Evolutionary conservation across 1,139 yeast species (phyloP).

Genomic region (Pichia sp.): DNA sequence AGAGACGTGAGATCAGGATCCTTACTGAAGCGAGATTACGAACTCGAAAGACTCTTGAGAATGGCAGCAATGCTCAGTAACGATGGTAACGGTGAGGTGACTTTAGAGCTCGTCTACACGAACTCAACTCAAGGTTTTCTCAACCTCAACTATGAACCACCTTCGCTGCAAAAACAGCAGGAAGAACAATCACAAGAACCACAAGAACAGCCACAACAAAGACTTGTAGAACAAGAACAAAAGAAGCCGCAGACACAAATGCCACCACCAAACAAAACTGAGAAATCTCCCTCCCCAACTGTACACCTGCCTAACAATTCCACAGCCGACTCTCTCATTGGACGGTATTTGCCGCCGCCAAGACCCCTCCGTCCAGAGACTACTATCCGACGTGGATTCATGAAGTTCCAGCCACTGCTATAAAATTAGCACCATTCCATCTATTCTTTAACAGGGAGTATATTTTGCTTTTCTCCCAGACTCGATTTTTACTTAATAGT

Average conservation of each 20-base stretch:
- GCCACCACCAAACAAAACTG: no score
- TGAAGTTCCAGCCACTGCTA: constrained; percentile 16
- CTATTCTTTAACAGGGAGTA: no score
- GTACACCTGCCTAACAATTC: background rate
- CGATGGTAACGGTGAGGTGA: constrained; percentile 17
- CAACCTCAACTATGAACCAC: constrained; percentile 21
- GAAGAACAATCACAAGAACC: no score
- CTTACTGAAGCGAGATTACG: constrained; percentile 22
- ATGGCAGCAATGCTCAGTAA: constrained; percentile 14
- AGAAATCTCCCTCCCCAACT: no score
- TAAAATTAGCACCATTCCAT: no score
- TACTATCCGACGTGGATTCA: constrained; percentile 7
- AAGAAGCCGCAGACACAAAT: no score
- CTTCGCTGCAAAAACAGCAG: background rate
- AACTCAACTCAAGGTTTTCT: constrained; percentile 22
- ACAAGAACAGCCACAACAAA: no score
- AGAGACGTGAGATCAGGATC: constrained; percentile 18
- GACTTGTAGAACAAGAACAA: no score
- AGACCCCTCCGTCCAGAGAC: constrained; percentile 12
- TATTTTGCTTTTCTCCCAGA: no score
- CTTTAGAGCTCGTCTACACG: constrained; percentile 21
- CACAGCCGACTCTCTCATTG: constrained; percentile 6
- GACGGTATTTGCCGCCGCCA: constrained; percentile 16
- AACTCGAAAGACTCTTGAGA: constrained; percentile 23
- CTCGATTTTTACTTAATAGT: no score